A percentile compares a stretch with the other conserved stretches of the same genome.
These are phyloP conservation scores for Madurella fahalii DNA, from an alignment of 2,329 filamentous ascomycete genomes.

Conservation along the genomic window DNA sequence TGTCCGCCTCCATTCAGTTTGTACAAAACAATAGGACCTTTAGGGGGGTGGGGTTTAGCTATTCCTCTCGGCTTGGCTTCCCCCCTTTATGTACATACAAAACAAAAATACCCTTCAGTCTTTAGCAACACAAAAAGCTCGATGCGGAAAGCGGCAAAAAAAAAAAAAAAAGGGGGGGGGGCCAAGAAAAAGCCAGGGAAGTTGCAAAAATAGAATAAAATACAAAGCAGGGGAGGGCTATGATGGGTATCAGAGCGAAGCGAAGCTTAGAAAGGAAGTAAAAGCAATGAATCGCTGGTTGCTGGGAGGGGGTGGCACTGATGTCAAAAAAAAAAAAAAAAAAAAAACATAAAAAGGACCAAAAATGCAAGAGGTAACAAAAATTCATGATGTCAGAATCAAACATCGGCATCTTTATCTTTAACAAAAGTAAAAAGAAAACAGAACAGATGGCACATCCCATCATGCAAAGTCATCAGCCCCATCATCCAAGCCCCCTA, in stretches of 20 bases:
- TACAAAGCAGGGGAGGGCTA: constrained; percentile 14
- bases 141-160: neutral
- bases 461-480: constrained; percentile 47
- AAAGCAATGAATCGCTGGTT: neutral
- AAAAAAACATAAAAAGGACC: constrained; percentile 5
- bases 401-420: too few species aligned
- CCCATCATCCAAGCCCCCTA: constrained; percentile 26
- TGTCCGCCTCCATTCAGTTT: too few species aligned
- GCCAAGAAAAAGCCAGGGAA: constrained; percentile 11
- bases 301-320: neutral
- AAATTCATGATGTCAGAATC: too few species aligned
- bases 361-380: neutral
- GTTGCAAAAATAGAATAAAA: too few species aligned
- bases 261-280: neutral
- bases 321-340: constrained; percentile 4
- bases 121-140: too few species aligned
- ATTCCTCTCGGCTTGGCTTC: too few species aligned
- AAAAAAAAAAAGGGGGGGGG: too few species aligned
- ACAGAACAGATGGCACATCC: neutral
- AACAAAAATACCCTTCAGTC: too few species aligned
- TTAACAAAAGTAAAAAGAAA: too few species aligned
- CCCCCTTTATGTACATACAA: too few species aligned
- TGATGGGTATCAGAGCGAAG: constrained; percentile 27
- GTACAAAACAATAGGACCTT: too few species aligned
- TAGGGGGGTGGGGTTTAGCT: too few species aligned